These are phyloP conservation scores for Phytopythium cucurbitacearum DNA, from an alignment of 352 stramenopile species.

Conservation along the genomic window DNA sequence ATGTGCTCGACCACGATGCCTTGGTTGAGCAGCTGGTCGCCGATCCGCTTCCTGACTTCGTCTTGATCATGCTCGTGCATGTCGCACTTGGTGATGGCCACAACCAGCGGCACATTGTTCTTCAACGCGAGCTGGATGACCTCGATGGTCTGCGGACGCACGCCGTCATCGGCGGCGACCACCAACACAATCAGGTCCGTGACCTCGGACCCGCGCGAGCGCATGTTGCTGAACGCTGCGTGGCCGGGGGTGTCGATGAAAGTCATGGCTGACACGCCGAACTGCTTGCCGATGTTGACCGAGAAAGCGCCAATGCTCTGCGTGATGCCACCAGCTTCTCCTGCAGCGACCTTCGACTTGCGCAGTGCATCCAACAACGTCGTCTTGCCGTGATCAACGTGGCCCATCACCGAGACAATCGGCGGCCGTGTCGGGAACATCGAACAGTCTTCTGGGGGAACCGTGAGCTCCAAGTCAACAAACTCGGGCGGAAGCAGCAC, in stretches of 20 bases:
- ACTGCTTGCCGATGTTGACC: constrained; percentile 89
- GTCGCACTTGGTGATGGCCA: constrained; percentile 98
- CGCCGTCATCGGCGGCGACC: constrained; percentile 97
- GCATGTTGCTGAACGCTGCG: constrained; percentile 98
- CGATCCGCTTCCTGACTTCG: constrained; percentile 65
- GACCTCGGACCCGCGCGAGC: constrained; percentile 93
- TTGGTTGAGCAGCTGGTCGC: constrained; percentile 89
- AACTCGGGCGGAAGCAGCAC: constrained; percentile 80
- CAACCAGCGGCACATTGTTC: constrained; percentile 94
- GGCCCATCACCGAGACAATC: constrained; percentile 99
- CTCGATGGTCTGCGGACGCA: constrained; percentile 98
- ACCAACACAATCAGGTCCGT: constrained; percentile 98
- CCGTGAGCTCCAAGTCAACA: constrained; percentile 69
- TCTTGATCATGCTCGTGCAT: constrained; percentile 73
- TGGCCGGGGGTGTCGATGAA: constrained; percentile 99
- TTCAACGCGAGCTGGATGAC: constrained; percentile 92
- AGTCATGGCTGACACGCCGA: constrained; percentile 71
- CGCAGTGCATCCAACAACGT: constrained; percentile 95
- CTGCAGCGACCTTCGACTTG: constrained; percentile 90
- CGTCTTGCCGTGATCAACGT: constrained; percentile 99
- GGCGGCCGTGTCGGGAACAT: constrained; percentile 73
- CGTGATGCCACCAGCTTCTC: constrained; percentile 99
- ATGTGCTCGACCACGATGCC: constrained; percentile 94
- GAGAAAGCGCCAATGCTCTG: constrained; percentile 98
- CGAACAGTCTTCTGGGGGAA: constrained; percentile 57